Evolutionary conservation across 148 eudicot genomes (phyloP), one percentile per base, ranked within the genome.

Genomic region (Tetragonia tetragonoides): DNA sequence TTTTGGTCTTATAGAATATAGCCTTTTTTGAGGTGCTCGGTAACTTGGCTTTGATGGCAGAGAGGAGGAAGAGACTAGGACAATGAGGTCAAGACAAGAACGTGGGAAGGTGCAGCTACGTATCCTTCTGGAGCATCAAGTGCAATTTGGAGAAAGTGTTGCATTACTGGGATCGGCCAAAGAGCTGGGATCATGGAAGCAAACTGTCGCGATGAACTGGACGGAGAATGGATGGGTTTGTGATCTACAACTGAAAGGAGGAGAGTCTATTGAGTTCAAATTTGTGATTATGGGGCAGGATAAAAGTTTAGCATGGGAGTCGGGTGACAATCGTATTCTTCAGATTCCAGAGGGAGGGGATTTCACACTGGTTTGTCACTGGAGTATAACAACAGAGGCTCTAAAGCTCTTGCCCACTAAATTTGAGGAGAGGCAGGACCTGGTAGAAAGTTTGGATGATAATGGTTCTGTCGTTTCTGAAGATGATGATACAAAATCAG

Each of bases 131-230:
- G 83, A 88, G 81, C 97, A 93, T 87, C 97, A 95, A 88, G 99
- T 95, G 53, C 75, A 85, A 61, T 95, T 84, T 78, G 99, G 99
- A 59, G 99, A 95, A 81, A 85, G 83, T 73, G 88, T 93, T 66
- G 89, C 81, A 37, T 68, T 95, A 41, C 76, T 89, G 74, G 97
- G 97, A 20, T 95, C 99, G 18, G 61, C 69, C 44, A 85, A 83
- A 83, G 97, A 93, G 40, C 72, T 95, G 63, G 99, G 99, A 53
- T 89, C 91, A 14, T 95, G 99, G 99, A 88, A 89, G 81, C 86
- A 93, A 76, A 66, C 86, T 63, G 85, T 88, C 75, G 70, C 83
- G 21, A 84, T 95, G 97, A 63, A 68, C 41, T 95, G 99, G 99
- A 90, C 95, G 0, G 89, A 87, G 72, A 83, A 83, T 77, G 99